Percentiles rank a stretch among this genome's conserved stretches.
Conservation (phyloP, 2,329 filamentous ascomycete species). For the Neurospora crassa region DNA sequence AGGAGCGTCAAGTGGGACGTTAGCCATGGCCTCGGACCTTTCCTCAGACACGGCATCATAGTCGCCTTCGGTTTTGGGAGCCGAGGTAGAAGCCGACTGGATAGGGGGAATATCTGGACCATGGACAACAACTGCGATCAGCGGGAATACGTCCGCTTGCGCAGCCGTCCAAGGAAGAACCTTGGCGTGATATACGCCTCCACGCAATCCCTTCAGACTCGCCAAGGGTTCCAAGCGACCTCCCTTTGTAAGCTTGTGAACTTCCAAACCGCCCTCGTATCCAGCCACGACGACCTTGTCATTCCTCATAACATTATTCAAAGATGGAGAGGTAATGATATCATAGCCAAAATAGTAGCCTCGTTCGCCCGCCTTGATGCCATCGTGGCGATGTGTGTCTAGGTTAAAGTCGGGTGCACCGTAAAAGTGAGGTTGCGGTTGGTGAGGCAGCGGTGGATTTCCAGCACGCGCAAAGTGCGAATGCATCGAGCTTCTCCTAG, state of each 20-base stretch:
- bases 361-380: slow-evolving; percentile 53
- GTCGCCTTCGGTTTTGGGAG: slow-evolving; percentile 21
- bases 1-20: slow-evolving; percentile 28
- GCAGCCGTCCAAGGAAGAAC: slow-evolving; percentile 61
- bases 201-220: slow-evolving; percentile 65
- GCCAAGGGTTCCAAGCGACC: slow-evolving; percentile 57
- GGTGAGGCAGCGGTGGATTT: slow-evolving; percentile 62
- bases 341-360: slow-evolving; percentile 81
- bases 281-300: slow-evolving; percentile 67
- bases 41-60: slow-evolving; percentile 30
- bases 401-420: slow-evolving; percentile 64
- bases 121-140: slow-evolving; percentile 73
- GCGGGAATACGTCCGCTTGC: slow-evolving; percentile 49
- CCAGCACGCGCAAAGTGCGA: slow-evolving; percentile 37
- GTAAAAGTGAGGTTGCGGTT: slow-evolving; percentile 70
- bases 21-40: slow-evolving; percentile 30
- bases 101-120: slow-evolving; percentile 53
- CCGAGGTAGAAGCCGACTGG: slow-evolving; percentile 2
- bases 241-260: slow-evolving; percentile 63
- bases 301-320: slow-evolving; percentile 28
- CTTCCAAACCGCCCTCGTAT: slow-evolving; percentile 69
- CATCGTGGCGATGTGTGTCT: slow-evolving; percentile 36
- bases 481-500: slow-evolving; percentile 40
- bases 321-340: slow-evolving; percentile 42
- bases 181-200: slow-evolving; percentile 73